Evolutionary conservation across 2,329 filamentous ascomycete species (phyloP).

Genomic region (Ilyonectria sp.): DNA sequence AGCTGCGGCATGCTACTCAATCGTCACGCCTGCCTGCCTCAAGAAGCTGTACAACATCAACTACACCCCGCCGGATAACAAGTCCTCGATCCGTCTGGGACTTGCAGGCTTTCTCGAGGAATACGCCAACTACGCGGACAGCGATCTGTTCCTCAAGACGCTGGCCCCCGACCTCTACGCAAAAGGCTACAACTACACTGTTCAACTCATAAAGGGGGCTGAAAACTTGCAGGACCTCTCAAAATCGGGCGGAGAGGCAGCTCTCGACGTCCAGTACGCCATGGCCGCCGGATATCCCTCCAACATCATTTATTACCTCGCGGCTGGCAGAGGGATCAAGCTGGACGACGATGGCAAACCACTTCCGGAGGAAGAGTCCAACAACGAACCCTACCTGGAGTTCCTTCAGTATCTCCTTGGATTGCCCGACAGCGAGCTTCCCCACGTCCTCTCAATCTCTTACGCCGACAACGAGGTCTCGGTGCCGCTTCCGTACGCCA

Average conservation of each 20-base stretch:
- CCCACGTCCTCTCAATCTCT: slow-evolving; percentile 70
- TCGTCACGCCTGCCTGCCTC: slow-evolving; percentile 59
- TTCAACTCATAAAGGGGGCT: slow-evolving; percentile 60
- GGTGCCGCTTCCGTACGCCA: slow-evolving; percentile 66
- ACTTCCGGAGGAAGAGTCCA: slow-evolving; percentile 47
- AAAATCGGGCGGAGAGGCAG: slow-evolving; percentile 61
- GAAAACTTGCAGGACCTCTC: slow-evolving; percentile 58
- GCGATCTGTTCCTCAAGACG: slow-evolving; percentile 55
- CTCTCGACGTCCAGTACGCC: slow-evolving; percentile 65
- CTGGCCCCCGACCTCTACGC: slow-evolving; percentile 55
- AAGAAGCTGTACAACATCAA: slow-evolving; percentile 63
- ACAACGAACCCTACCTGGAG: slow-evolving; percentile 72
- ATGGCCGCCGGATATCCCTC: slow-evolving; percentile 62
- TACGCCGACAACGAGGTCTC: slow-evolving; percentile 73
- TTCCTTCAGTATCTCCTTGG: slow-evolving; percentile 66
- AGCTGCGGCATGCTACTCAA: slow-evolving; percentile 49
- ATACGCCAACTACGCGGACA: slow-evolving; percentile 61
- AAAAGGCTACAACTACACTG: slow-evolving; percentile 57
- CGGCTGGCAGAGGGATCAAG: slow-evolving; percentile 61
- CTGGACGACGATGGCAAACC: slow-evolving; percentile 57
- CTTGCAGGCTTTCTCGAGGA: slow-evolving; percentile 67
- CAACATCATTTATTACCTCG: slow-evolving; percentile 61
- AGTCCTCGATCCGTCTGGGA: slow-evolving; percentile 58
- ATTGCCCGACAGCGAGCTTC: slow-evolving; percentile 61
- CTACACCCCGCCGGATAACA: slow-evolving; percentile 49